Evolutionary conservation across 169 alveolate species (phyloP), one percentile per base, ranked within the genome.

Genomic region (Fabrea salina): DNA sequence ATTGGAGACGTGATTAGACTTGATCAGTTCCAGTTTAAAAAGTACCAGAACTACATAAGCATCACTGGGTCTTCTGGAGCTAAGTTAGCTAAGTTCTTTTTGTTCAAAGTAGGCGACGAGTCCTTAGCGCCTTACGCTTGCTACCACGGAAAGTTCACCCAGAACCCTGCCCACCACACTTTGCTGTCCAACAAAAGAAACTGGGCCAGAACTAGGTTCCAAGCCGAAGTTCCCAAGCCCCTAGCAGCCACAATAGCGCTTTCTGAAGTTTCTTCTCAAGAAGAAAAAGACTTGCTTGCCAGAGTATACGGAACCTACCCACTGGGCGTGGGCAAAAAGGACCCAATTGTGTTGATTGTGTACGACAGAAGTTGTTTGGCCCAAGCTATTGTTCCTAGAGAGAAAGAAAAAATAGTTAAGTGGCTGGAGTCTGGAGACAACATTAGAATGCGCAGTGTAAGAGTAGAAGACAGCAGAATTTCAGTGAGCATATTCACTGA

Each of bases 311-410:
- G 54, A 0, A 25, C 41, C 0, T 16, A 4, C 6, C 22, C 3
- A 5, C 16, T 40, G 35, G 75, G 75, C 1, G 19, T 64, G 4
- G 6, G 4, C 16, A 13, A 2, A 37, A 5, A 5, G n/a, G 75
- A 64, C 57, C 75, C 75, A 4, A 0, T 5, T n/a, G 50, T 22
- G 5, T 13, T 64, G 7, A 5, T 37, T 64, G 6, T 33, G 1
- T 19, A 39, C 41, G 75, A 64, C 19, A 35, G 30, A 19, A 33
- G 41, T 11, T 4, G 8, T 5, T 6, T 64, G 11, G 8, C 19
- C 39, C 75, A 64, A 19, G n/a, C 41, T 13, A 64, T 33, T 30
- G 54, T 64, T 16, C 50, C 75, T 64, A 7, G n/a, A 5, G 75
- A 64, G 41, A 64, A n/a, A 33, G 37, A 19, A 39, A 64, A 39